phyloP scores from a whole-genome alignment of 306 rosid species.

The Gastrolobium bilobum region DNA sequence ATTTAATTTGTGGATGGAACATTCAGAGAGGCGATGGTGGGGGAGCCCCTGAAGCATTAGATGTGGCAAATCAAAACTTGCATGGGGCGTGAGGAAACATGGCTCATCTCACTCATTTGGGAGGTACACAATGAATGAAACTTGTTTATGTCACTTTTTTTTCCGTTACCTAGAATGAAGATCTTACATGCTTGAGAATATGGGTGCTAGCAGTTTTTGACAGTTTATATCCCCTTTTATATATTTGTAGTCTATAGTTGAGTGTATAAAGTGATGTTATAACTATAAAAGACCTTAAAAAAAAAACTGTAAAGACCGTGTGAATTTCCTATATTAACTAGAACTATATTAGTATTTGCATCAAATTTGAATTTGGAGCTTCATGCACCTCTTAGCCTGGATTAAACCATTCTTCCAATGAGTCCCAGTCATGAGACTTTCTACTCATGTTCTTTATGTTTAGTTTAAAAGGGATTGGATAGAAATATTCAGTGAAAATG shows the following conservation, averaged over 20 bases:
- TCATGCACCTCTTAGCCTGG: background rate
- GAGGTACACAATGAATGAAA: constrained; percentile 19
- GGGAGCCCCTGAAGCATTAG: constrained; percentile 50
- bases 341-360: background rate
- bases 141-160: background rate
- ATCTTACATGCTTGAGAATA: background rate
- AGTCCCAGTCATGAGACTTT: background rate
- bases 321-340: background rate
- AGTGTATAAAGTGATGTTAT: background rate
- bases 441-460: background rate
- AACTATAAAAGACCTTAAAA: background rate
- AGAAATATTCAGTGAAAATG: background rate
- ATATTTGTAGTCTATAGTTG: background rate
- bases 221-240: background rate
- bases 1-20: constrained; percentile 13
- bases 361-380: background rate
- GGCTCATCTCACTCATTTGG: background rate
- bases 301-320: background rate
- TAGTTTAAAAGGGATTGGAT: background rate
- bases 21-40: constrained; percentile 48
- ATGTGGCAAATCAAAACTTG: constrained; percentile 42
- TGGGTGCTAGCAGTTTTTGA: background rate
- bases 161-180: constrained; percentile 24
- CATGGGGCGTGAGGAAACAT: background rate
- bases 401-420: background rate